Conservation (phyloP, 257 asterid genomes). For the Salvia rosmarinus region DNA sequence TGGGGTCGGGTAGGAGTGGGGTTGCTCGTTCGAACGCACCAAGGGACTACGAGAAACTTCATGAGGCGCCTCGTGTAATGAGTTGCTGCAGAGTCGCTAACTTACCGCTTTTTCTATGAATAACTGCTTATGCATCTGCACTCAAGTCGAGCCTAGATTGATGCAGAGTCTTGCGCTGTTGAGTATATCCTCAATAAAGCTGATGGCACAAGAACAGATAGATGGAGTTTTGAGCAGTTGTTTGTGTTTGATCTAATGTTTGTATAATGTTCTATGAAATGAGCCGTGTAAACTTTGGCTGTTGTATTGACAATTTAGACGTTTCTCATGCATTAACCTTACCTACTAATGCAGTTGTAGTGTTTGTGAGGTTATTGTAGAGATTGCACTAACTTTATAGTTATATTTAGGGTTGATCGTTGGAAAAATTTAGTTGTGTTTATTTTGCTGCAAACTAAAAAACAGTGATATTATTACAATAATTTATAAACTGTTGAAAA, state of each 20-base stretch:
- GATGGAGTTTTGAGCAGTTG: slow-evolving; percentile 31
- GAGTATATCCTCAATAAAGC: slow-evolving; percentile 30
- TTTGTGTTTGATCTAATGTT: slow-evolving; percentile 18
- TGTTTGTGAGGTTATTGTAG: no score
- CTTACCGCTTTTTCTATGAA: slow-evolving; percentile 21
- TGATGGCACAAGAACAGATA: background rate
- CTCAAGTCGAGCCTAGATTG: background rate
- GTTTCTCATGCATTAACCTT: background rate
- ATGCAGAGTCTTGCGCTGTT: slow-evolving; percentile 17
- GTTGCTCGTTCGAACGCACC: slow-evolving; percentile 67
- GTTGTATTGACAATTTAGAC: background rate
- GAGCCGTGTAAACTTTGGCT: background rate
- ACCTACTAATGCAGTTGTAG: background rate
- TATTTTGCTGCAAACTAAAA: no score
- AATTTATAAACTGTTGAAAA: no score
- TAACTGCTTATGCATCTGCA: slow-evolving; percentile 5
- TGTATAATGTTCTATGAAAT: slow-evolving; percentile 1
- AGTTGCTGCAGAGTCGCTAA: slow-evolving; percentile 16
- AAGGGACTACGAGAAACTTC: slow-evolving; percentile 69
- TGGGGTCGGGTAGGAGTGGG: slow-evolving; percentile 83
- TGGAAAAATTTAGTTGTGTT: no score
- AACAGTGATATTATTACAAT: no score
- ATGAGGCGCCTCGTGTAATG: slow-evolving; percentile 53
- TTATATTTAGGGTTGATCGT: no score
- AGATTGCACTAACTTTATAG: no score